Conservation (phyloP, 2,329 filamentous ascomycete species). For the Lizonia empirigonia region DNA sequence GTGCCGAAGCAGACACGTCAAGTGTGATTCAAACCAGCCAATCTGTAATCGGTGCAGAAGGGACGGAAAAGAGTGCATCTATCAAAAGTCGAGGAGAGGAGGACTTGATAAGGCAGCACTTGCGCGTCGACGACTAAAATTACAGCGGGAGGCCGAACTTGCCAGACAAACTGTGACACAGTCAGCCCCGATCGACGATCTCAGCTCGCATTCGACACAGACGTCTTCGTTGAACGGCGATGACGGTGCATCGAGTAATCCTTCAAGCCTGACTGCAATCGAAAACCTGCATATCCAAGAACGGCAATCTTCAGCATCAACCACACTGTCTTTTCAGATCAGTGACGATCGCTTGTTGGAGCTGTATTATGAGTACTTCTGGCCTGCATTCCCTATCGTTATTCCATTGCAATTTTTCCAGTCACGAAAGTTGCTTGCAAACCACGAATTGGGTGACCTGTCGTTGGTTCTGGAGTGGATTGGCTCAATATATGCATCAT, state of each 20-base stretch:
- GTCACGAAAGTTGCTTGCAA: conserved; percentile 23
- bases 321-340: conserved; percentile 30
- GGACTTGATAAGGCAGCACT: conserved; percentile 43
- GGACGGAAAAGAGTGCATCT: conserved; percentile 43
- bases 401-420: conserved; percentile 53
- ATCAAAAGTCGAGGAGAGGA: conserved; percentile 42
- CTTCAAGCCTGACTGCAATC: conserved; percentile 1
- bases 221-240: conserved; percentile 5
- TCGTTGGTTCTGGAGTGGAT: conserved; percentile 39
- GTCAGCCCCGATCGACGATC: neutral
- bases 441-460: conserved; percentile 33
- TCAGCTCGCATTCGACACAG: neutral
- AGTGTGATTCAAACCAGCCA: conserved; percentile 43
- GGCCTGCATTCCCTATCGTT: conserved; percentile 60
- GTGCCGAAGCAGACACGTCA: conserved; percentile 43
- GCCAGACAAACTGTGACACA: conserved; percentile 13
- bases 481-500: conserved; percentile 42
- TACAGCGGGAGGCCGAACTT: conserved; percentile 35
- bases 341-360: conserved; percentile 37
- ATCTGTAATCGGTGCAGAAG: conserved; percentile 39
- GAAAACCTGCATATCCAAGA: conserved; percentile 10
- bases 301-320: neutral
- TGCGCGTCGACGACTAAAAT: conserved; percentile 31
- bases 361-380: conserved; percentile 54
- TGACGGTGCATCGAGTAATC: neutral